Evolutionary conservation across 2,329 filamentous ascomycete genomes (phyloP).

Genomic region (Trichoderma endophyticum): DNA sequence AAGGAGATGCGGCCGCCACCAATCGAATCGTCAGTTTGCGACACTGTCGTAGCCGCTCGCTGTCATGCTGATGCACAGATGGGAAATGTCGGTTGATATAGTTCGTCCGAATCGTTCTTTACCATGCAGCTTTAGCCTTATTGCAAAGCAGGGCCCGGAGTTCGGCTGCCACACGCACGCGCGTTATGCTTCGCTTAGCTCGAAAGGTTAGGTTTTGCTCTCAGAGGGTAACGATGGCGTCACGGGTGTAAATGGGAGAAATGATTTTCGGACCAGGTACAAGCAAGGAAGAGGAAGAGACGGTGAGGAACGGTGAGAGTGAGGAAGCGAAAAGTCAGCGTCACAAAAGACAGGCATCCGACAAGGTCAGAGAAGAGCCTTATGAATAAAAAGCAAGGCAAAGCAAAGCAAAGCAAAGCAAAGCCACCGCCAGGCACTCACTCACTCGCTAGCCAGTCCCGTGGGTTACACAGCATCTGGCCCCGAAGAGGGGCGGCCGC

Average conservation of each 20-base stretch:
- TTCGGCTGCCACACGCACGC: neutral
- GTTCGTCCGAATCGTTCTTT: neutral
- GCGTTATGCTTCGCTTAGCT: neutral
- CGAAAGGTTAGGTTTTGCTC: neutral
- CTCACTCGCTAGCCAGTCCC: neutral
- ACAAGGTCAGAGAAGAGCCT: neutral
- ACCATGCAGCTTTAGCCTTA: constrained; percentile 5
- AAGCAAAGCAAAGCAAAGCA: neutral
- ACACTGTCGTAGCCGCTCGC: neutral
- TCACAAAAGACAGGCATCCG: neutral
- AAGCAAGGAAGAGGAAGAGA: neutral
- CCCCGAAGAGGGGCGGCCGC: neutral
- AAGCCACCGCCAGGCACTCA: neutral
- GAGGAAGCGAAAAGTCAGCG: neutral
- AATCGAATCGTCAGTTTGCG: neutral
- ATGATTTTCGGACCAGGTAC: neutral
- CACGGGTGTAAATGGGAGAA: neutral
- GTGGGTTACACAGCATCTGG: neutral
- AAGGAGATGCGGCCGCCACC: neutral
- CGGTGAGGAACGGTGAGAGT: neutral
- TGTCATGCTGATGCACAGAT: neutral
- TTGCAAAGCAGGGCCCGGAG: neutral
- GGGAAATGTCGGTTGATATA: neutral
- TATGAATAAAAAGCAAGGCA: neutral
- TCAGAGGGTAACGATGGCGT: constrained; percentile 1